Conservation (phyloP, 1,139 yeast genomes). For the Hyphopichia khmerensis region DNA sequence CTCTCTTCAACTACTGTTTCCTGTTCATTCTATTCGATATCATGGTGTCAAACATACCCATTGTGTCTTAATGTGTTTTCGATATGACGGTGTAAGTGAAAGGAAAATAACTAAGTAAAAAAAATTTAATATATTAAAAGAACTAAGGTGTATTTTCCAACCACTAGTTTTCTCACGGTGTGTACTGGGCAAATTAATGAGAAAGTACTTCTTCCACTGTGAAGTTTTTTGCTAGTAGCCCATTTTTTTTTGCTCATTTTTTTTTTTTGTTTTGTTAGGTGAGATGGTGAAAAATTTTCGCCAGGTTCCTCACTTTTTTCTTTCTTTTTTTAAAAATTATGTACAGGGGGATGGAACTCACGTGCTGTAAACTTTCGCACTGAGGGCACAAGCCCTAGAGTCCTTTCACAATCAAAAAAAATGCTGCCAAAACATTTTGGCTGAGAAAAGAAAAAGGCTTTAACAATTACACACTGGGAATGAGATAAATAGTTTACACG, state of each 20-base stretch:
- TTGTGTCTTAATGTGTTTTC: conserved; percentile 10
- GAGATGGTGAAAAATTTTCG: too few species aligned
- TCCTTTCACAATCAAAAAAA: not conserved
- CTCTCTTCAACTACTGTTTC: not conserved
- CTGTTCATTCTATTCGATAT: not conserved
- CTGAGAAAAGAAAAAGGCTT: too few species aligned
- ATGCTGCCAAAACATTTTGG: too few species aligned
- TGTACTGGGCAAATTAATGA: not conserved
- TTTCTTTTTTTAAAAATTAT: not conserved
- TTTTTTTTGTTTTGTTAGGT: not conserved
- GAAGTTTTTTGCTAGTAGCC: not conserved
- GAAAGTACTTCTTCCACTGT: not conserved
- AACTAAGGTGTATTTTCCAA: not conserved
- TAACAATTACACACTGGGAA: too few species aligned
- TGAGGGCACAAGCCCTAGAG: too few species aligned
- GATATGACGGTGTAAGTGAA: conserved; percentile 1
- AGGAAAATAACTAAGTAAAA: conserved; percentile 1
- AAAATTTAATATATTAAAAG: not conserved
- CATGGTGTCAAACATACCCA: conserved; percentile 11
- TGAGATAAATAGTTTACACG: too few species aligned
- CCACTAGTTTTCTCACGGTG: not conserved
- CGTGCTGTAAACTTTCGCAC: too few species aligned
- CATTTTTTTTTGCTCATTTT: not conserved
- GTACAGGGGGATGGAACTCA: too few species aligned
- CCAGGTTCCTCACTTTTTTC: too few species aligned